Base-by-base conservation (phyloP, 1,139 yeast genomes). In the Magnusiomyces paraingens region DNA sequence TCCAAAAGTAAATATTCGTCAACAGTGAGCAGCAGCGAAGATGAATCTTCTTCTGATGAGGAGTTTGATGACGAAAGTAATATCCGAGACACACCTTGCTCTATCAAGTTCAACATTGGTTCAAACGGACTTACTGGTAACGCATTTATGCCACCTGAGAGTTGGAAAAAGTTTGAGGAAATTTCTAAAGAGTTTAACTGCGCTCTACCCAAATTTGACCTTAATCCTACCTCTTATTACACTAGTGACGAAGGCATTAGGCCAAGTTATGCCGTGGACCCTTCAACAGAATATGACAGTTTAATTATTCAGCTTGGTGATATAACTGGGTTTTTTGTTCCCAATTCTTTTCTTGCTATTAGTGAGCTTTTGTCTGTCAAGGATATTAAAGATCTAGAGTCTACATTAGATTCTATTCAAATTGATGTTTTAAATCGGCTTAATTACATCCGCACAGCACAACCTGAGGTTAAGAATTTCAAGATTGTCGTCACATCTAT, bases 371-470 rank as follows among this genome's bases (percentile, higher is more conserved):
- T 52, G 67, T 12, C 46, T 6, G 22, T 43, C 15, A n/a, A 21
- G 22, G 26, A 18, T 21, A 2, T 43, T 10, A 10, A 26, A 15
- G 51, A 70, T 3, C 63, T 82, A 47, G 74, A 75, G 26, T 72
- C 76, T 6, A 70, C 81, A 1, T 72, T 90, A 66, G 96, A 91
- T 65, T 65, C 68, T 18, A 69, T 89, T 20, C 95, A 90, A 57
- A 69, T 80, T 26, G 78, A 80, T n/a, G 79, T 85, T 1, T 73
- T 87, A 12, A 68, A 67, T 41, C 65, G 71, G 17, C 65, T 85
- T 17, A 70, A 73, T 35, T 64, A 61, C 42, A 59, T 63, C 21
- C 68, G 79, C 52, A 62, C 66, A 10, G 71, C 75, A 1, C 62
- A 70, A 1, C 72, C 77, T 2, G 64, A 70, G 29, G 71, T 76